Base-by-base conservation (phyloP, 2,329 filamentous ascomycete species). In the Dothidotthia symphoricarpi region DNA sequence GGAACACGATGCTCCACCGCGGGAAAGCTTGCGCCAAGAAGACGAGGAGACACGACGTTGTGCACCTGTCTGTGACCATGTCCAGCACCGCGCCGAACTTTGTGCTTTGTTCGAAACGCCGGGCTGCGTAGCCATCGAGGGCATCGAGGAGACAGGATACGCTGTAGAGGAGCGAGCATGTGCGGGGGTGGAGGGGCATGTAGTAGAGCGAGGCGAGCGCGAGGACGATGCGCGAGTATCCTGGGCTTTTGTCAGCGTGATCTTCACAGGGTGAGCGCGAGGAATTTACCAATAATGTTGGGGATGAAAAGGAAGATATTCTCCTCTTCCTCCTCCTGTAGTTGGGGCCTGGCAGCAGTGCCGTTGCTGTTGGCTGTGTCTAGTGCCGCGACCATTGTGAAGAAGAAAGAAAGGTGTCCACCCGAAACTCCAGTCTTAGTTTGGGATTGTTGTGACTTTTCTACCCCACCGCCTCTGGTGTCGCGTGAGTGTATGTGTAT, bases 61-160 rank as follows among this genome's bases (percentile, higher is more conserved):
- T 97, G 75, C 93, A 97, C 44, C 93, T 85, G 70, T 98, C 93
- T 13, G 93, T 98, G 45, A 98, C 91, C 93, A 98, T 98, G 73
- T 98, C 93, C 49, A 98, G 78, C 24, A 98, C 91, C 22, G 91
- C 93, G 49, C 93, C 93, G 67, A 98, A 98, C 50, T 86, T 86
- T 37, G 93, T 97, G 25, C 87, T 91, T 69, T 98, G 93, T 59
- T 95, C 81, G 66, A 91, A 84, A 58, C 80, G 75, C 31, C 88
- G 83, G 41, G 93, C 93, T n/a, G 90, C 90, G 57, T 90, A 85
- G 57, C 93, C 93, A 65, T 98, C 93, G 49, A 97, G 80, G 30
- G 91, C 93, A 66, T 98, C 93, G 51, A 98, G 85, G 29, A 97
- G 80, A 67, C 93, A 97, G 16, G 91, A 97, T 42, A 98, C 74